A percentile compares a stretch with the other conserved stretches of the same genome.
Conservation (phyloP, 768 basidiomycete species). For the Termitomyces sp. region DNA sequence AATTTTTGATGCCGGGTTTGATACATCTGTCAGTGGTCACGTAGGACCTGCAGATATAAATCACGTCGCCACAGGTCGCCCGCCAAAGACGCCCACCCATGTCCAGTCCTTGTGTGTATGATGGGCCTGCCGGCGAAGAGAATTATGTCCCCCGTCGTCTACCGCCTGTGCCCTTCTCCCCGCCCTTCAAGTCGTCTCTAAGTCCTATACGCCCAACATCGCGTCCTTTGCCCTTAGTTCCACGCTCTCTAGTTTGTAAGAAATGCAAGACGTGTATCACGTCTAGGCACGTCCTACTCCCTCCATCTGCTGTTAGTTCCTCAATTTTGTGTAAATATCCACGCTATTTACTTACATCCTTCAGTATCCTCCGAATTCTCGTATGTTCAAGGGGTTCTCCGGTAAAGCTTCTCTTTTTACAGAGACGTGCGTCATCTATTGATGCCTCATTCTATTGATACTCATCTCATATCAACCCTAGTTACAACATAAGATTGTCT, state of each 20-base stretch:
- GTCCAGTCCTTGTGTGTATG: constrained; percentile 5
- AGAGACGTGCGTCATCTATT: constrained; percentile 38
- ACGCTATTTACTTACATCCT: background rate
- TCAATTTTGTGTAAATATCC: background rate
- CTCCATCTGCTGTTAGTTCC: constrained; percentile 31
- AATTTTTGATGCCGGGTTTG: constrained; percentile 5
- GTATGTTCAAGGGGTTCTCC: constrained; percentile 48
- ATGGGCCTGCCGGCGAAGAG: constrained; percentile 11
- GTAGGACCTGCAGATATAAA: background rate
- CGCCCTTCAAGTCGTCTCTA: constrained; percentile 5
- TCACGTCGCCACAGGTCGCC: background rate
- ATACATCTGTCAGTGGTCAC: constrained; percentile 3
- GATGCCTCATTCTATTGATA: background rate
- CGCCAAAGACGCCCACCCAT: constrained; percentile 12
- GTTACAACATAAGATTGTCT: constrained; percentile 41
- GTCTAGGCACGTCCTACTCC: constrained; percentile 35
- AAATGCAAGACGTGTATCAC: constrained; percentile 40
- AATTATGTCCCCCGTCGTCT: constrained; percentile 14
- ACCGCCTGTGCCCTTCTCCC: constrained; percentile 18
- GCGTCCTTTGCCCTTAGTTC: constrained; percentile 45
- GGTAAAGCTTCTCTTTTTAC: constrained; percentile 57
- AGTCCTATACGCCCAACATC: constrained; percentile 19
- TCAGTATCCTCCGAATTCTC: constrained; percentile 39
- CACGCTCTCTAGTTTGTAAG: constrained; percentile 39
- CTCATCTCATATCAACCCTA: constrained; percentile 17